Evolutionary conservation across 1,284 basidiomycete genomes (phyloP).

Genomic region (Microbotryomycetes sp.): DNA sequence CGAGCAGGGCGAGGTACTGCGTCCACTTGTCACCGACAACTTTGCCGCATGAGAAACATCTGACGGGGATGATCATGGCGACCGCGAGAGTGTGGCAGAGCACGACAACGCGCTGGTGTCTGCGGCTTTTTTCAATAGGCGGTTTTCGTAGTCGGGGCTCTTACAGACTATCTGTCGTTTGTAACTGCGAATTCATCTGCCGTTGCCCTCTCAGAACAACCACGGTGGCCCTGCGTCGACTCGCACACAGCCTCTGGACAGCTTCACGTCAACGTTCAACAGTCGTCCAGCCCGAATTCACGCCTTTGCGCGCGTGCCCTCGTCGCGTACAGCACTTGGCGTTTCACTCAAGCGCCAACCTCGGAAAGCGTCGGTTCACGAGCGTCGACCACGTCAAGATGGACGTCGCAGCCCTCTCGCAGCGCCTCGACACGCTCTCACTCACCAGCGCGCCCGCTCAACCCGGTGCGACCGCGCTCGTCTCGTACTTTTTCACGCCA

Average conservation of each 20-base stretch:
- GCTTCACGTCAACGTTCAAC: neutral
- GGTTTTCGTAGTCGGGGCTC: too few species aligned
- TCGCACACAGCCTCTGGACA: neutral
- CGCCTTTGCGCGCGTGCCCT: neutral
- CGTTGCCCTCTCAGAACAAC: too few species aligned
- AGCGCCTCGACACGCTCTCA: constrained; percentile 16
- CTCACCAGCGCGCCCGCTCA: neutral
- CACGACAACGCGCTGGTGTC: too few species aligned
- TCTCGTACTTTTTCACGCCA: constrained; percentile 34
- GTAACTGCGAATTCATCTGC: too few species aligned
- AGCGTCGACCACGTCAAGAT: constrained; percentile 9
- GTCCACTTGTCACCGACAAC: constrained; percentile 69
- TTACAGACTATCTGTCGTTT: too few species aligned
- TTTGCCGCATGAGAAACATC: constrained; percentile 61
- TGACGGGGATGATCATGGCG: constrained; percentile 65
- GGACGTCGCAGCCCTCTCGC: constrained; percentile 19
- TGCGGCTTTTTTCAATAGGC: neutral
- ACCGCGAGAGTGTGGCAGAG: neutral
- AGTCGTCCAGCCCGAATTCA: neutral
- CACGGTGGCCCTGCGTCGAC: neutral
- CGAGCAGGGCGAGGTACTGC: constrained; percentile 68
- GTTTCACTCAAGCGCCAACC: neutral
- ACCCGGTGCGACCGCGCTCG: neutral
- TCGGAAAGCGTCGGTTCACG: constrained; percentile 1
- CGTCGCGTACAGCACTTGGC: neutral